These are phyloP conservation scores for Steccherinum ochraceum DNA, from an alignment of 768 basidiomycete species.

Conservation along the genomic window DNA sequence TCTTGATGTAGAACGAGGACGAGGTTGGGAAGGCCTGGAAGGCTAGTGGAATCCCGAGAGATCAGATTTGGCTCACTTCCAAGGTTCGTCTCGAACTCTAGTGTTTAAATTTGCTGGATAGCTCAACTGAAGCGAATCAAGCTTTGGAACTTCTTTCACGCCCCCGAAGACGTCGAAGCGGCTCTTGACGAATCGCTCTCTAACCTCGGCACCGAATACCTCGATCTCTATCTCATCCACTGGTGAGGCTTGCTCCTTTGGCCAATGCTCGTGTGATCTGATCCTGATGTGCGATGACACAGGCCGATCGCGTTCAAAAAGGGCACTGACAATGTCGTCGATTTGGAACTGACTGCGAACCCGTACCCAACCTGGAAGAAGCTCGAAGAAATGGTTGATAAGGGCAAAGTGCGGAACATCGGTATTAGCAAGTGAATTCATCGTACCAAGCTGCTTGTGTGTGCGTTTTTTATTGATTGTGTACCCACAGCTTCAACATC, in stretches of 20 bases:
- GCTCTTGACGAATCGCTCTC: constrained; percentile 60
- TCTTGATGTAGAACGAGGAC: constrained; percentile 47
- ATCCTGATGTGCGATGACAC: neutral
- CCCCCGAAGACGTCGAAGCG: constrained; percentile 64
- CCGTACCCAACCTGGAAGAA: constrained; percentile 78
- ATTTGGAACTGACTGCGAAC: constrained; percentile 54
- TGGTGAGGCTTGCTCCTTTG: constrained; percentile 38
- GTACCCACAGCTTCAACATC: constrained; percentile 48
- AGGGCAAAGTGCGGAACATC: constrained; percentile 73
- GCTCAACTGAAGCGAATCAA: constrained; percentile 16
- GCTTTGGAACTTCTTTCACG: constrained; percentile 77
- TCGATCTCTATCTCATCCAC: constrained; percentile 79
- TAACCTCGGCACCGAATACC: constrained; percentile 58
- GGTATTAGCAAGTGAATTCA: constrained; percentile 69
- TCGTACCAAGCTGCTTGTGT: neutral
- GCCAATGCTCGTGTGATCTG: neutral
- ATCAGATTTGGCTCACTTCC: constrained; percentile 63
- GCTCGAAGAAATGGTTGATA: constrained; percentile 70
- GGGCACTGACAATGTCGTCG: constrained; percentile 38
- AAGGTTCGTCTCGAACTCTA: constrained; percentile 29
- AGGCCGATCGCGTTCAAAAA: constrained; percentile 70
- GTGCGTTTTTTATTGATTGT: constrained; percentile 3
- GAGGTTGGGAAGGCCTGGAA: constrained; percentile 61
- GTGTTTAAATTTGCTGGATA: neutral
- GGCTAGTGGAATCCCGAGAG: constrained; percentile 52